Percentiles rank a stretch among this genome's conserved stretches.
Conservation (phyloP, 495 filamentous ascomycete genomes). For the Lasiosphaeriaceae sp. region DNA sequence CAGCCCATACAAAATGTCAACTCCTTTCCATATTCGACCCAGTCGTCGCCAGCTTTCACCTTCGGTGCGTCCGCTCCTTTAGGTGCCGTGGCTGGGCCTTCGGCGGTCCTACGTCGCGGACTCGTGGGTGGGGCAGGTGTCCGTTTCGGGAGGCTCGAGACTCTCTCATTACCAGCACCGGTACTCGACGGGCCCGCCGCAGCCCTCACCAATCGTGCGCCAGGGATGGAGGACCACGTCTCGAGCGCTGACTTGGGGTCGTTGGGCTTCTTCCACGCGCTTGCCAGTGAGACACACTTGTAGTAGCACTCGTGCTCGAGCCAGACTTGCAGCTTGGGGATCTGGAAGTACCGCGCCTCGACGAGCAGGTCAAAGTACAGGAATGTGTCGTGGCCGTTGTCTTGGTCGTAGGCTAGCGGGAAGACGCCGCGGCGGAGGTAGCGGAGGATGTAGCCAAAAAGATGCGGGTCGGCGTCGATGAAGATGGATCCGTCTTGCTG, state of each 20-base stretch:
- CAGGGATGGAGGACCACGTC: background rate
- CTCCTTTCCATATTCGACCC: too few relatives aligned
- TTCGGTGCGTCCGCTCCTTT: too few relatives aligned
- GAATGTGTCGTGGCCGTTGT: background rate
- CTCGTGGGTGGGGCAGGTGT: too few relatives aligned
- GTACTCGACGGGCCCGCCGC: too few relatives aligned
- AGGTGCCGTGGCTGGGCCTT: too few relatives aligned
- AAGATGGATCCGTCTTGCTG: conserved; percentile 1
- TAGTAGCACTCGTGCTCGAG: background rate
- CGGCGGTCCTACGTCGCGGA: too few relatives aligned
- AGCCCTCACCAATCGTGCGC: background rate
- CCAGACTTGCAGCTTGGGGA: background rate
- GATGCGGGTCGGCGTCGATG: background rate
- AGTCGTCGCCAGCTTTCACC: too few relatives aligned
- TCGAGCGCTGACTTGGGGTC: background rate
- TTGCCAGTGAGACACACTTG: background rate
- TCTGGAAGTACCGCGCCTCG: conserved; percentile 4
- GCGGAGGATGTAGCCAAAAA: background rate
- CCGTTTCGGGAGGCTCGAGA: too few relatives aligned
- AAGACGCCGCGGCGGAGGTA: conserved; percentile 10
- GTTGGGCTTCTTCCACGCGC: background rate
- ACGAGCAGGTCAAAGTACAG: conserved; percentile 1
- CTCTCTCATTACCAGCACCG: too few relatives aligned
- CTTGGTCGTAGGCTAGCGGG: conserved; percentile 2
- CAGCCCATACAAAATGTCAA: too few relatives aligned